Base-by-base conservation (phyloP, 106 monocot genomes). In the Acorus gramineus region DNA sequence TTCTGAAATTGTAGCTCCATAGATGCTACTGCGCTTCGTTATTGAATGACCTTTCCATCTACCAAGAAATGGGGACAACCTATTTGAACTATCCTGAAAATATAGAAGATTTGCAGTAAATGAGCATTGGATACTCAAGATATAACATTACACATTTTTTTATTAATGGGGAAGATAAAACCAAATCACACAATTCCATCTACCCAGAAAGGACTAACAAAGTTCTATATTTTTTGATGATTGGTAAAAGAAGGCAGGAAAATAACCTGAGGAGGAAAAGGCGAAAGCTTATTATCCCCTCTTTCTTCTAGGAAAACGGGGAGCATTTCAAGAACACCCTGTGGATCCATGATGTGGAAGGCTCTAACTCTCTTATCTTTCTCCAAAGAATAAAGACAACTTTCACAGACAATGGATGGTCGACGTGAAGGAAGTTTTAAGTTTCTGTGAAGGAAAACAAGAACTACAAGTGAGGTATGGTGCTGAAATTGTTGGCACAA, bases 361-460 rank as follows among this genome's bases (percentile, higher is more conserved):
- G 91, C 91, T 74, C 96, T 87, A 45, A 80, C 71, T 68, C 96
- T 73, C 60, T 71, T 70, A 54, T 98, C 79, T 28, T 78, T 76
- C 2, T 85, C 43, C 52, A 87, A 57, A 64, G 87, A 98, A 78
- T 85, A 85, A 60, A 98, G 82, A 42, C 96, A 98, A 68, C 79
- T 98, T 49, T 98, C 91, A 71, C 91, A 98, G 1, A 98, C 96
- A 83, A 98, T 64, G 46, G 96, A 87, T 79, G 96, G 91, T 9
- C 64, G 70, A 54, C 74, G 71, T 66, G 91, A 91, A 59, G 96
- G 96, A 76, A 98, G 67, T 72, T 85, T 87, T 78, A 98, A 75
- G 62, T 83, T 81, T 75, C 96, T 98, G 73, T 50, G 72, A 50
- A 47, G 55, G 28, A 1, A 28, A 28, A 28, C 0, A 28, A 28